phyloP scores from a whole-genome alignment of 805 yeast genomes.

The Ogataea nonfermentans region DNA sequence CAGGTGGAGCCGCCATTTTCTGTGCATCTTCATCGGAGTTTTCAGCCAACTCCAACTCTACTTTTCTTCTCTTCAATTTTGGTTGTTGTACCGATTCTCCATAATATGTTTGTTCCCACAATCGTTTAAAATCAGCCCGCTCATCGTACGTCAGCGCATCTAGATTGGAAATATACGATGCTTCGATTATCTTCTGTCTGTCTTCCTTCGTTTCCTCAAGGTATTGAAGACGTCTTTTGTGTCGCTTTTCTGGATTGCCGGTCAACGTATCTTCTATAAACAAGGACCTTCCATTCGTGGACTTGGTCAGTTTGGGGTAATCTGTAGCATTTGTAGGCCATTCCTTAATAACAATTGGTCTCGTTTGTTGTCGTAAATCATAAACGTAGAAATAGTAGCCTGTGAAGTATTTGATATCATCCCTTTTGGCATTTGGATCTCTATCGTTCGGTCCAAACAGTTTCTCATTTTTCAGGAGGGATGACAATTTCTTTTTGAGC shows the following conservation, averaged over 20 bases:
- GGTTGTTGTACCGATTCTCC: conserved; percentile 7
- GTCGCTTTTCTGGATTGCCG: conserved; percentile 26
- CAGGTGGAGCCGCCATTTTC: conserved; percentile 23
- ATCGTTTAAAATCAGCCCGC: conserved; percentile 21
- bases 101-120: conserved; percentile 24
- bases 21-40: not conserved
- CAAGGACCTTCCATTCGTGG: conserved; percentile 77
- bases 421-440: conserved; percentile 81
- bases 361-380: conserved; percentile 71
- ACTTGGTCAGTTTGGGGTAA: conserved; percentile 57
- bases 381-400: conserved; percentile 74
- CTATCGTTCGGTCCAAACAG: conserved; percentile 84
- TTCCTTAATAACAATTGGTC: conserved; percentile 82
- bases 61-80: conserved; percentile 9
- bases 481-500: conserved; percentile 41
- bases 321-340: conserved; percentile 54
- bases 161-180: conserved; percentile 20
- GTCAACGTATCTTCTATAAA: conserved; percentile 59
- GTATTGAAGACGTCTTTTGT: conserved; percentile 31
- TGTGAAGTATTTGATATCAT: conserved; percentile 79
- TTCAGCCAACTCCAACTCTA: not conserved
- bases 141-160: conserved; percentile 22
- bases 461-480: conserved; percentile 79
- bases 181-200: conserved; percentile 30
- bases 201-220: conserved; percentile 34